Evolutionary conservation across 2,329 filamentous ascomycete genomes (phyloP).

Genomic region (Aspergillus transmontanensis): DNA sequence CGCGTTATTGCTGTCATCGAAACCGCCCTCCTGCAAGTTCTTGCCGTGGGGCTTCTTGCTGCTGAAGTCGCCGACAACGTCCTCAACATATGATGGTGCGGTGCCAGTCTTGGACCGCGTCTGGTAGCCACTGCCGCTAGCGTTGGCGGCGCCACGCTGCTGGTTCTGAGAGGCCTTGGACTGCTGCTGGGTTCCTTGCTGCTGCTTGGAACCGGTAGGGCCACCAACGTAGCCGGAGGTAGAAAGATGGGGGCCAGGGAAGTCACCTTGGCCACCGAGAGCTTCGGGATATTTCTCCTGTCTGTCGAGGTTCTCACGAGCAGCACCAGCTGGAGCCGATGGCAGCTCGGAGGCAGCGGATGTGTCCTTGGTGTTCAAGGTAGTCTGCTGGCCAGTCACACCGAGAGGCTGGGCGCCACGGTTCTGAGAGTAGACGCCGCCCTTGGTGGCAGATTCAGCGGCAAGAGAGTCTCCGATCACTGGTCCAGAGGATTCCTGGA

Average conservation of each 20-base stretch:
- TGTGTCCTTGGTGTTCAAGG: constrained; percentile 59
- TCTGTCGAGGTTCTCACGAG: constrained; percentile 47
- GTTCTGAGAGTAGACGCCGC: constrained; percentile 66
- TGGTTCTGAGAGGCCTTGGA: neutral
- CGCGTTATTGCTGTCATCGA: constrained; percentile 49
- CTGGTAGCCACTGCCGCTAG: constrained; percentile 29
- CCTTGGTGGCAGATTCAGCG: constrained; percentile 65
- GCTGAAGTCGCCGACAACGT: constrained; percentile 32
- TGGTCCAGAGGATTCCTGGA: constrained; percentile 64
- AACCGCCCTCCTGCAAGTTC: constrained; percentile 54
- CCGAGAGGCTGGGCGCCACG: constrained; percentile 53
- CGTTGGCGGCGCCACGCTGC: constrained; percentile 5
- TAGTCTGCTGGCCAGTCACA: constrained; percentile 57
- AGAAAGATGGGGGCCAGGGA: constrained; percentile 38
- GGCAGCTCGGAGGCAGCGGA: constrained; percentile 55
- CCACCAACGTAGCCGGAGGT: constrained; percentile 40
- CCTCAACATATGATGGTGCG: constrained; percentile 43
- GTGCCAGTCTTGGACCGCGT: constrained; percentile 32
- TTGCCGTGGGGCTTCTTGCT: constrained; percentile 53
- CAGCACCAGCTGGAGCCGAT: constrained; percentile 49
- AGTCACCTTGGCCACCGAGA: constrained; percentile 42
- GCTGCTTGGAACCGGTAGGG: constrained; percentile 33
- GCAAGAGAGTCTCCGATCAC: constrained; percentile 73
- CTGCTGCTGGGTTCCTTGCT: constrained; percentile 26
- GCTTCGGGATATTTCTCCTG: constrained; percentile 47